Base-by-base conservation (phyloP, 2,329 filamentous ascomycete genomes). In the Fusarium transvaalense region DNA sequence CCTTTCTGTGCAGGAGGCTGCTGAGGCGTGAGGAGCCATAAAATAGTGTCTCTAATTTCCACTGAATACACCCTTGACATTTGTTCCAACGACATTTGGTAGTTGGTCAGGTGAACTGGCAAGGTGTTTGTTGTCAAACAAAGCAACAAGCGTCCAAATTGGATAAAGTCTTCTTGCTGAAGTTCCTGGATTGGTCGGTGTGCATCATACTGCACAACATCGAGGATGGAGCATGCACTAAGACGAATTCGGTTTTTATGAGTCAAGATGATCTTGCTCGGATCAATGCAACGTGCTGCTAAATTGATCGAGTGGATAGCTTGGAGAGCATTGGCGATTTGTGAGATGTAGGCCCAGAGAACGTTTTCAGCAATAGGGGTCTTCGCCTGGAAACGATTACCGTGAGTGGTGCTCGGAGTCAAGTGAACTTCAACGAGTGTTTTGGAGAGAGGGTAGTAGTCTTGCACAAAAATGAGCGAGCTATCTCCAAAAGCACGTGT, bases 401-500 rank as follows among this genome's bases (percentile, higher is more conserved):
- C 79, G 76, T 80, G 79, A 69, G 76, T 77, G 75, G 76, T 60
- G 17, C 61, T 75, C 14, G 78, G 54, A 23, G 82, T 73, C 66
- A 94, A 89, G 74, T 97, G 92, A 73, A 92, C 88, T 75, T 98
- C 95, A 34, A 91, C 88, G 25, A 99, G 85, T 0, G 95, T 97
- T 79, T 96, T 97, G 4, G 95, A 93, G 21, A 96, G 85, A 2
- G 96, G 95, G 75, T 96, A 92, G 76, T 97, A 99, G 77, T 97
- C 93, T 65, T 93, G 96, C 25, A 97, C 94, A 74, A 99, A 92
- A 48, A 99, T 91, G 56, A 99, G 86, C 5, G 96, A 98, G 79
- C 93, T 97, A 78, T 98, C 96, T 56, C 93, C 93, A 78, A 99
- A 99, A 27, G 91, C 92, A 64, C 94, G 86, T 14, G 93, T 97